These are phyloP conservation scores for Sugiyamaella qingdaonensis DNA, from an alignment of 805 yeast species.

Conservation along the genomic window DNA sequence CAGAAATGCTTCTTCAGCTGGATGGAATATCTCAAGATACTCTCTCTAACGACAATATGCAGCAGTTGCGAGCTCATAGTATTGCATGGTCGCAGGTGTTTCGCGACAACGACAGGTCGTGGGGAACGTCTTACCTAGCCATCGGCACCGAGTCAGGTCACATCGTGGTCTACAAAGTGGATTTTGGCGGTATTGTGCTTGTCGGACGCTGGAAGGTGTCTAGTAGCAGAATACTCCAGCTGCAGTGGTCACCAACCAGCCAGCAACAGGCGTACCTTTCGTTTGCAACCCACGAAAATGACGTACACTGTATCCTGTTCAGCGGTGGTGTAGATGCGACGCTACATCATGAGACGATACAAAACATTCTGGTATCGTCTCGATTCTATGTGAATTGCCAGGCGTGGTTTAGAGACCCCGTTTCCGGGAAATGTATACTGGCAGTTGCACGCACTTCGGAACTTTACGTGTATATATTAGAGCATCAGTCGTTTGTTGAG, in stretches of 20 bases:
- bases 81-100: constrained; percentile 17
- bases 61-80: constrained; percentile 13
- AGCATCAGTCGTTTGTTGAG: too few relatives aligned
- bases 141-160: constrained; percentile 22
- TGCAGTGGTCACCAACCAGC: constrained; percentile 12
- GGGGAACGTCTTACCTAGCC: constrained; percentile 23
- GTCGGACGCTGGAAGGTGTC: constrained; percentile 4
- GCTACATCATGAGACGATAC: too few relatives aligned
- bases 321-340: too few relatives aligned
- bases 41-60: constrained; percentile 2
- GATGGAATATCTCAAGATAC: background rate
- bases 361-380: too few relatives aligned
- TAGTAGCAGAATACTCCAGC: constrained; percentile 13
- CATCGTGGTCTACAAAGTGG: constrained; percentile 11
- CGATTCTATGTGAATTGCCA: too few relatives aligned
- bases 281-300: too few relatives aligned
- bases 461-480: constrained; percentile 8
- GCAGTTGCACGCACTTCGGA: constrained; percentile 11
- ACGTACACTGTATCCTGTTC: too few relatives aligned
- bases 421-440: background rate
- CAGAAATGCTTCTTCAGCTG: background rate
- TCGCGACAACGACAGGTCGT: constrained; percentile 6
- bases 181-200: background rate
- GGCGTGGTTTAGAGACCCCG: constrained; percentile 5
- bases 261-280: background rate